Base-by-base conservation (phyloP, 2,329 filamentous ascomycete genomes). In the Hypoxylon sp. region DNA sequence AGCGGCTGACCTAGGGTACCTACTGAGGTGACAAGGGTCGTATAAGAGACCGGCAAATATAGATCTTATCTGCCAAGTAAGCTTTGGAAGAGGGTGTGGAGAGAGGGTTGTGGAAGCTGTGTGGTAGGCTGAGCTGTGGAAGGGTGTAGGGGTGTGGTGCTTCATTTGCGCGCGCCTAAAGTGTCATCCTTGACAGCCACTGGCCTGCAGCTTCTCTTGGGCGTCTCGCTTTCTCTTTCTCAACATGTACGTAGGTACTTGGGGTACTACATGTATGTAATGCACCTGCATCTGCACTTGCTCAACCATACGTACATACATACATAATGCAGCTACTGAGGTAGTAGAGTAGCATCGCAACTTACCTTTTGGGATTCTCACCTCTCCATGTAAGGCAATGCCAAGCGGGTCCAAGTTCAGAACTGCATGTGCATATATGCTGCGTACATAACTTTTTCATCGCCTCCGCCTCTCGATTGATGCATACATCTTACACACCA, bases 151-250 rank as follows among this genome's bases (percentile, higher is more conserved):
- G 61, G 44, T 56, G 63, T 67, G 32, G 44, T 48, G 65, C 55
- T 61, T 72, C 50, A 54, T 69, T 73, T 72, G 72, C 72, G 73
- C 72, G 73, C 73, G 73, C 68, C 29, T 72, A 69, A 62, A 32
- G 37, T 39, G 27, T 54, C 39, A 37, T 47, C 17, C 17, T 47
- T 11, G 21, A 55, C 44, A 59, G 52, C 56, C 60, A 61, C 39
- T 67, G 60, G 50, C 55, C 55, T 11, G 39, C 31, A 32, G 32
- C 50, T 65, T 60, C 60, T 60, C 17, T 44, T 19, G 54, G 65
- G 65, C 65, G 65, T 62, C 65, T 67, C 65, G 59, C 58, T 52
- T 56, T 60, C 46, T 35, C 13, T n/a, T 46, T 51, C 44, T 60
- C 24, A 32, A 54, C 35, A 53, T 53, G 17, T 24, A 32, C 31